Evolutionary conservation across 2,329 filamentous ascomycete genomes (phyloP).

Genomic region (Rutstroemia sydowiana): DNA sequence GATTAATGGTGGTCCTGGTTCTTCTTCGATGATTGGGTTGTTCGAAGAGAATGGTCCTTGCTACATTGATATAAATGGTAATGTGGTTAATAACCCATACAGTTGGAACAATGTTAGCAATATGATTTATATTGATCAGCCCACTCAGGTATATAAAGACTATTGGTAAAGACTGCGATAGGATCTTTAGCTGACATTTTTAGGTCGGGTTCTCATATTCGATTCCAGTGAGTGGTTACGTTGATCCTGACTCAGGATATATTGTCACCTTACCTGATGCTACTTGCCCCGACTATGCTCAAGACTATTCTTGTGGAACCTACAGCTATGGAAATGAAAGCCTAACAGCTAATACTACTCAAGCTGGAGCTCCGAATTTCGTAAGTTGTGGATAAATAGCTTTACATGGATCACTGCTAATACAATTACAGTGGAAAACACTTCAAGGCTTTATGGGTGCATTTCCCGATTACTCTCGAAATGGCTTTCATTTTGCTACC

Average conservation of each 20-base stretch:
- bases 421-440: constrained; percentile 37
- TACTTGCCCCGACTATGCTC: constrained; percentile 44
- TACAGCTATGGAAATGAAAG: constrained; percentile 44
- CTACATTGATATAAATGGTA: constrained; percentile 29
- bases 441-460: constrained; percentile 56
- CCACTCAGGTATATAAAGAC: too few species aligned
- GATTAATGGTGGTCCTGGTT: constrained; percentile 47
- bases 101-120: constrained; percentile 54
- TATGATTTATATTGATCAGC: constrained; percentile 47
- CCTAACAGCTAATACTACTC: constrained; percentile 45
- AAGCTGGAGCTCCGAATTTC: constrained; percentile 48
- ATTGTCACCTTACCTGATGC: constrained; percentile 39
- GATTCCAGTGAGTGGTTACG: constrained; percentile 20
- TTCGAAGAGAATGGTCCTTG: constrained; percentile 39
- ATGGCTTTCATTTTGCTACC: constrained; percentile 47
- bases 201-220: constrained; percentile 33
- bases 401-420: neutral
- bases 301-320: constrained; percentile 41
- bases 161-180: too few species aligned
- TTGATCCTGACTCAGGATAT: constrained; percentile 7
- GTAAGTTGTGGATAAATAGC: constrained; percentile 23
- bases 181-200: too few species aligned
- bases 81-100: constrained; percentile 43
- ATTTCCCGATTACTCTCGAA: constrained; percentile 44
- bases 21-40: constrained; percentile 46